Base-by-base conservation (phyloP, 306 rosid genomes). In the Gastrolobium villosum region DNA sequence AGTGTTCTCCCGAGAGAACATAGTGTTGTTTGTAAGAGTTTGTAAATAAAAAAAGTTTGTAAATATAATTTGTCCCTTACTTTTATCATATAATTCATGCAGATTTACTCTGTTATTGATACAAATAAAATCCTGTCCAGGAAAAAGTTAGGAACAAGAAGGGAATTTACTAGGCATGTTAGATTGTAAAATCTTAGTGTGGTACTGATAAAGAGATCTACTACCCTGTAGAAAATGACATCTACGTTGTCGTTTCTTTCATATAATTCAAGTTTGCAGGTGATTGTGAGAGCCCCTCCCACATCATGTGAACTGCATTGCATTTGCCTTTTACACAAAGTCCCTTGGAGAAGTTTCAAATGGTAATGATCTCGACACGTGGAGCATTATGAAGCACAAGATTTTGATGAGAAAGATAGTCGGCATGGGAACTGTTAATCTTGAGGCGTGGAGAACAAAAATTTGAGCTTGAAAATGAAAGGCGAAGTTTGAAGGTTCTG, bases 391-490 rank as follows among this genome's bases (percentile, higher is more conserved):
- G 2, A 26, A 46, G 35, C 65, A 71, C 61, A 37, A 26, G 26
- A 75, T 56, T 20, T 26, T 60, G 50, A 31, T 45, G 48, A 45
- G 75, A 26, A n/a, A 30, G 34, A 6, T 64, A 70, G 84, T 80
- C 87, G 87, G 84, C 87, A 80, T 14, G 61, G 36, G 31, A 45
- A 69, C 69, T 68, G 64, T 74, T 73, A 20, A 20, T 20, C 26
- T 20, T 48, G 69, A 39, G 26, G 55, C 10, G 55, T 78, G 73
- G 78, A 80, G 59, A 75, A 75, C 78, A 80, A 68, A 68, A 73
- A 20, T 46, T 11, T 57, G 73, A 62, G 56, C 44, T 20, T 50
- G 83, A 83, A 78, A 83, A 43, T 71, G 84, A 80, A 70, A 80
- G 60, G 46, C 10, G 50, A 48, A 7, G 20, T 34, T 20, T 68